Evolutionary conservation across 2,329 filamentous ascomycete genomes (phyloP), one percentile per base, ranked within the genome.

Genomic region (Ceratocystis alfenasii): DNA sequence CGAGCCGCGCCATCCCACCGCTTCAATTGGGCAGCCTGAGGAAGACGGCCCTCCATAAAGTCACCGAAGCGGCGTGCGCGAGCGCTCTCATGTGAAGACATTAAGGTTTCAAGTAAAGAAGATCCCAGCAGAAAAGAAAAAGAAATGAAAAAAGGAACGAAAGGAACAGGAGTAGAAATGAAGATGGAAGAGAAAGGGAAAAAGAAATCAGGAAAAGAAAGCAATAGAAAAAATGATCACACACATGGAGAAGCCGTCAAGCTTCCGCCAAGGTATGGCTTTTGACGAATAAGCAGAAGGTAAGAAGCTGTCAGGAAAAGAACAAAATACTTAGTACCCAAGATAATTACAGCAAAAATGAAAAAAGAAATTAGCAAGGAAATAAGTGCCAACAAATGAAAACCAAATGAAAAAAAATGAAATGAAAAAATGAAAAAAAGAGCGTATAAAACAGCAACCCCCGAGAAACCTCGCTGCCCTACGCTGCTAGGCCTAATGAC

Each of bases 1-100:
- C 75, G 76, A 17, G 78, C 76, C 36, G 75, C 76, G 64, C 81
- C 81, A 68, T 83, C 79, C 79, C 80, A 83, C 68, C 78, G 76
- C 72, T 76, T 77, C n/a, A 81, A 71, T n/a, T 70, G 72, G 1
- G 70, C 8, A 63, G 61, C 72, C n/a, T 66, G 68, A 2, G 71
- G 65, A 7, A 69, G 67, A n/a, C 68, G 69, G 17, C 68, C 71
- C 57, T 74, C 74, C 45, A 73, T 70, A 59, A 70, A 69, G 10
- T 73, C 74, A 44, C 74, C 72, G 55, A 67, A 64, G 25, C 62
- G 64, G 62, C 48, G 67, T 63, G 33, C 69, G 66, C 65, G 69
- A 63, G 66, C 70, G 70, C 50, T 61, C n/a, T 61, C 28, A 33
- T 55, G 55, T 12, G 66, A 41, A 17, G 65, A 36, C 66, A 61